Evolutionary conservation across 106 monocot species (phyloP).

Genomic region (Acorus calamus): DNA sequence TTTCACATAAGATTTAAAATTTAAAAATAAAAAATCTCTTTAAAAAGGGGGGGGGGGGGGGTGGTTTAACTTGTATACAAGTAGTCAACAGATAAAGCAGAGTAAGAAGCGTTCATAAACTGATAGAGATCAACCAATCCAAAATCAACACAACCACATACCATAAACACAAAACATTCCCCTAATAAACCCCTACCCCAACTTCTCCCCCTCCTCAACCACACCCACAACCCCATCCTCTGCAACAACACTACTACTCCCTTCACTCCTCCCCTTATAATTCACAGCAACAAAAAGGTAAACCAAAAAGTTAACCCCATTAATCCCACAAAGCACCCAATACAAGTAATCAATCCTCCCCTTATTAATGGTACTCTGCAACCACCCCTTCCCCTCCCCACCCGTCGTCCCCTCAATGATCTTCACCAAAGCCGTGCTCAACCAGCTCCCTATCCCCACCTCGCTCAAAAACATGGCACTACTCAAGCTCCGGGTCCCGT

Average conservation of each 20-base stretch:
- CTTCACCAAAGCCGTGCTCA: conserved; percentile 19
- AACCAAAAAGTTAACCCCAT: conserved; percentile 17
- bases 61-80: too few species aligned
- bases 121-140: too few species aligned
- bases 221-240: conserved; percentile 5
- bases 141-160: too few species aligned
- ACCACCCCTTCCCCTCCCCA: conserved; percentile 27
- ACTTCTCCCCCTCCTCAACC: background rate
- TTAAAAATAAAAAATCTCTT: too few species aligned
- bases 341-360: conserved; percentile 41
- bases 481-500: conserved; percentile 27
- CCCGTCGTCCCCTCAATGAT: conserved; percentile 12
- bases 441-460: conserved; percentile 22
- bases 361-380: conserved; percentile 23
- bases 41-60: too few species aligned
- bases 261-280: conserved; percentile 21
- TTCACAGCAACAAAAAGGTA: conserved; percentile 17
- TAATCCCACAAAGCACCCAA: conserved; percentile 28
- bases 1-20: too few species aligned
- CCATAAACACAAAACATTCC: too few species aligned
- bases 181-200: too few species aligned
- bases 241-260: background rate
- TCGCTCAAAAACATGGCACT: conserved; percentile 28
- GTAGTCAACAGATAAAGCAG: too few species aligned
- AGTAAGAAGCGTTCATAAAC: too few species aligned